A percentile compares a stretch with the other conserved stretches of the same genome.
phyloP scores from a whole-genome alignment of 2,329 filamentous ascomycete species.

The Fusarium miscanthi region DNA sequence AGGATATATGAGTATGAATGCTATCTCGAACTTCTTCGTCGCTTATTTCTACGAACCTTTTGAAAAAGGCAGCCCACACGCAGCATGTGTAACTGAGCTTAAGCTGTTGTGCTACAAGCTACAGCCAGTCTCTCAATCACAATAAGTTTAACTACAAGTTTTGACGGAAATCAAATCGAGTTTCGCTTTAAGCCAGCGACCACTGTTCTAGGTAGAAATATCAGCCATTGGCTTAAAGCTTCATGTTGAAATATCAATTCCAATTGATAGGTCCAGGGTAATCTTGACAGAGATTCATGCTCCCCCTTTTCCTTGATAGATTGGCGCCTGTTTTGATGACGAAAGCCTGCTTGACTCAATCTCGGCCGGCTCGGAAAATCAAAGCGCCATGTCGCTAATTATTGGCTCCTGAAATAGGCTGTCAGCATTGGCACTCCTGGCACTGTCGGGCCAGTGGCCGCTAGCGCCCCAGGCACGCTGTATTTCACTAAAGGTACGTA shows the following conservation, averaged over 20 bases:
- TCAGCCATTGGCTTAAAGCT: neutral
- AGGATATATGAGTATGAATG: too few relatives aligned
- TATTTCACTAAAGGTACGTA: constrained; percentile 20
- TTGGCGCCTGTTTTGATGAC: constrained; percentile 17
- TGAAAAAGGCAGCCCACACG: neutral
- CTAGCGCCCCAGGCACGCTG: constrained; percentile 15
- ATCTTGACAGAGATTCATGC: neutral
- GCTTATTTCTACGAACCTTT: neutral
- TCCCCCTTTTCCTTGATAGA: constrained; percentile 29
- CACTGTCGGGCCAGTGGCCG: neutral
- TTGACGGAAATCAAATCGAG: neutral
- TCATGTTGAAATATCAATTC: too few relatives aligned
- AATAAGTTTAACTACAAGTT: neutral
- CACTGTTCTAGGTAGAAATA: neutral
- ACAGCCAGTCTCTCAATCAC: neutral
- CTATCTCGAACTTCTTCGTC: neutral
- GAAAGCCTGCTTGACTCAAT: constrained; percentile 29
- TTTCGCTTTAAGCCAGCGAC: neutral
- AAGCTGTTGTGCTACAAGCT: neutral
- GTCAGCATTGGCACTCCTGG: constrained; percentile 27
- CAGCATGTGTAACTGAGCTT: neutral
- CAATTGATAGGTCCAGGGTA: neutral
- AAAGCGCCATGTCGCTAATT: neutral
- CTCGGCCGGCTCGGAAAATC: constrained; percentile 36
- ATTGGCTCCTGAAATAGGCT: constrained; percentile 29